Percentiles rank a stretch among this genome's conserved stretches.
Conservation (phyloP, 2,329 filamentous ascomycete species). For the Coniochaeta ligniaria region DNA sequence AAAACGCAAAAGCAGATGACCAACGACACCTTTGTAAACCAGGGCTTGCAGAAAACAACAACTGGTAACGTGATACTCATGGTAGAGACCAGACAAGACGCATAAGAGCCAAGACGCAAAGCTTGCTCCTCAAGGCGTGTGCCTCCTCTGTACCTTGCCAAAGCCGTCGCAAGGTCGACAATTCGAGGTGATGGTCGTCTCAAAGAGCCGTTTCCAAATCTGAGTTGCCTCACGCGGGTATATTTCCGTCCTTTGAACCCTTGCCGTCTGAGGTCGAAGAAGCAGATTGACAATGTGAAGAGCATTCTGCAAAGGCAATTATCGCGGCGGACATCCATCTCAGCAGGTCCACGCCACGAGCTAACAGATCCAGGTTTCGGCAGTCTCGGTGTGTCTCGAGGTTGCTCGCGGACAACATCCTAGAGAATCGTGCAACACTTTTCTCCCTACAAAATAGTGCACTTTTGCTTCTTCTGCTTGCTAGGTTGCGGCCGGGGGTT, state of each 20-base stretch:
- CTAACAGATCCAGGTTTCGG: not conserved
- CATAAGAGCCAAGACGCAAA: not conserved
- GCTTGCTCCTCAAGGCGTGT: not conserved
- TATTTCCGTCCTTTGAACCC: not conserved
- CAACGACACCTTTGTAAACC: constrained; percentile 14
- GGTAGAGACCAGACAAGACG: not conserved
- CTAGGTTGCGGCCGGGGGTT: constrained; percentile 54
- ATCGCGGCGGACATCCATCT: no score
- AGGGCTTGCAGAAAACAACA: constrained; percentile 14
- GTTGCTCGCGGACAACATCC: no score
- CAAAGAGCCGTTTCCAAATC: not conserved
- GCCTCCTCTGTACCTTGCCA: not conserved
- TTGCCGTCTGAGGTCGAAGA: not conserved
- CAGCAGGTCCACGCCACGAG: not conserved
- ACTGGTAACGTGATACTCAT: constrained; percentile 5
- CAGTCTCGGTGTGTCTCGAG: not conserved
- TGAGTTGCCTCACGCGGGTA: not conserved
- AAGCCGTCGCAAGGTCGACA: not conserved
- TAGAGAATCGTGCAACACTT: constrained; percentile 66
- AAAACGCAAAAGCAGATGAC: constrained; percentile 10
- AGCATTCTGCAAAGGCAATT: not conserved
- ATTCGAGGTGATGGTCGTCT: not conserved
- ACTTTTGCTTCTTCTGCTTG: constrained; percentile 60
- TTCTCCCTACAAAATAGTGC: constrained; percentile 62
- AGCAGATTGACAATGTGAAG: not conserved